Evolutionary conservation across 1,284 basidiomycete genomes (phyloP).

Genomic region (Cystobasidiaceae sp.): DNA sequence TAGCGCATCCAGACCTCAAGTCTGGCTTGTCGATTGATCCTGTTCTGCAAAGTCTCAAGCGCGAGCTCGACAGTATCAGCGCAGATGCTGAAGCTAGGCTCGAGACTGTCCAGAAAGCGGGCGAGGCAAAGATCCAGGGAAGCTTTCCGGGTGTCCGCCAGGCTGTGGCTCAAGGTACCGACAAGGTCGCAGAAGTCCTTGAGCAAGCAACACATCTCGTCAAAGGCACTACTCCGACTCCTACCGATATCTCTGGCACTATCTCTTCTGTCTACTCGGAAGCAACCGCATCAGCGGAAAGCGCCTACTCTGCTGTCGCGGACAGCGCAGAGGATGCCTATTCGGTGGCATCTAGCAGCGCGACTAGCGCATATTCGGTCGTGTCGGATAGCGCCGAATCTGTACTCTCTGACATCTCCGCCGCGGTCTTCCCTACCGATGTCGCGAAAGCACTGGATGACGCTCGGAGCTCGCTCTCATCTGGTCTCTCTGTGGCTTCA

Average conservation of each 20-base stretch:
- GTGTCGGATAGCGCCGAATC: not conserved
- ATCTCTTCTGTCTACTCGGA: slow-evolving; percentile 3
- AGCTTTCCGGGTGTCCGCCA: slow-evolving; percentile 36
- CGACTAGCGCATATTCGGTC: not conserved
- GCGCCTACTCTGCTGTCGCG: slow-evolving; percentile 11
- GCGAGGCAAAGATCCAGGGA: slow-evolving; percentile 37
- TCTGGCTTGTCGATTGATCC: slow-evolving; percentile 24
- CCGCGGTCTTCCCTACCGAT: slow-evolving; percentile 15
- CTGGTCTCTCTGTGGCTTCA: slow-evolving; percentile 26
- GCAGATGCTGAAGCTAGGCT: slow-evolving; percentile 19
- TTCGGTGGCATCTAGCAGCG: not conserved
- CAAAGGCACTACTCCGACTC: slow-evolving; percentile 9
- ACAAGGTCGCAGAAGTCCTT: not conserved
- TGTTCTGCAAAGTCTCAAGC: slow-evolving; percentile 31
- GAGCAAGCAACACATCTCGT: slow-evolving; percentile 5
- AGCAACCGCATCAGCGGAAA: slow-evolving; percentile 20
- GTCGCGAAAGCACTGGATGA: slow-evolving; percentile 33
- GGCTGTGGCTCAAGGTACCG: slow-evolving; percentile 32
- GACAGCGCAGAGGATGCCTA: not conserved
- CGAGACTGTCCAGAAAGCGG: slow-evolving; percentile 15
- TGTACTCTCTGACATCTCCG: slow-evolving; percentile 13
- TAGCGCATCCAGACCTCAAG: slow-evolving; percentile 33
- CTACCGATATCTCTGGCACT: slow-evolving; percentile 9
- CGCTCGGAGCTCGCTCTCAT: slow-evolving; percentile 32
- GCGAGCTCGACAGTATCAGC: slow-evolving; percentile 31